Evolutionary conservation across 805 yeast species (phyloP).

Genomic region (Zygotorulaspora sp.): DNA sequence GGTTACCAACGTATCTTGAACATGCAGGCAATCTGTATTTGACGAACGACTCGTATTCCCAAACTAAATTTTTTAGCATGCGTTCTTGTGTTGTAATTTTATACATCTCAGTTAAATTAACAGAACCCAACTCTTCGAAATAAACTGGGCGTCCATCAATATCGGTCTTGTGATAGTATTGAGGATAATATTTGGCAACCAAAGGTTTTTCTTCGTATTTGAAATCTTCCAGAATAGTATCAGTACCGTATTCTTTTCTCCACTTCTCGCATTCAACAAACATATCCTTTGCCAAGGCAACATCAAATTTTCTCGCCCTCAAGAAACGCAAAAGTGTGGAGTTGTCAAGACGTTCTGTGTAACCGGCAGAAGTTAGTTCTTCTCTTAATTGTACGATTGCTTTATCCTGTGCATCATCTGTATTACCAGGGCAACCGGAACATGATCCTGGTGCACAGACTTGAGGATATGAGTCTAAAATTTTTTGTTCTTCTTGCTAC

Average conservation of each 20-base stretch:
- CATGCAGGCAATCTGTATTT: slow-evolving; percentile 88
- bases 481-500: slow-evolving; percentile 27
- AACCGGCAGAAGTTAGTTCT: slow-evolving; percentile 59
- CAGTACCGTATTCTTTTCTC: slow-evolving; percentile 83
- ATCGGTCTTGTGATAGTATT: slow-evolving; percentile 95
- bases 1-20: slow-evolving; percentile 69
- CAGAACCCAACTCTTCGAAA: slow-evolving; percentile 88
- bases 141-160: slow-evolving; percentile 96
- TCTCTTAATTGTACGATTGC: slow-evolving; percentile 55
- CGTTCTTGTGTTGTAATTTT: slow-evolving; percentile 92
- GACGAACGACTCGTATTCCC: slow-evolving; percentile 95
- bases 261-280: slow-evolving; percentile 82
- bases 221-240: slow-evolving; percentile 82
- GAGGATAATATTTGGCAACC: slow-evolving; percentile 89
- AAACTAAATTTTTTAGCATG: slow-evolving; percentile 90
- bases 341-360: slow-evolving; percentile 76
- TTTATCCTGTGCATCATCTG: slow-evolving; percentile 62
- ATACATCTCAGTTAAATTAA: slow-evolving; percentile 85
- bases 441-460: slow-evolving; percentile 54
- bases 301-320: slow-evolving; percentile 92
- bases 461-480: slow-evolving; percentile 64
- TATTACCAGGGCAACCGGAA: slow-evolving; percentile 78
- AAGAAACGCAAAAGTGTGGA: slow-evolving; percentile 80
- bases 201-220: slow-evolving; percentile 87
- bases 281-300: slow-evolving; percentile 75